phyloP scores from a whole-genome alignment of 495 filamentous ascomycete species.

The Penicillium steckii region DNA sequence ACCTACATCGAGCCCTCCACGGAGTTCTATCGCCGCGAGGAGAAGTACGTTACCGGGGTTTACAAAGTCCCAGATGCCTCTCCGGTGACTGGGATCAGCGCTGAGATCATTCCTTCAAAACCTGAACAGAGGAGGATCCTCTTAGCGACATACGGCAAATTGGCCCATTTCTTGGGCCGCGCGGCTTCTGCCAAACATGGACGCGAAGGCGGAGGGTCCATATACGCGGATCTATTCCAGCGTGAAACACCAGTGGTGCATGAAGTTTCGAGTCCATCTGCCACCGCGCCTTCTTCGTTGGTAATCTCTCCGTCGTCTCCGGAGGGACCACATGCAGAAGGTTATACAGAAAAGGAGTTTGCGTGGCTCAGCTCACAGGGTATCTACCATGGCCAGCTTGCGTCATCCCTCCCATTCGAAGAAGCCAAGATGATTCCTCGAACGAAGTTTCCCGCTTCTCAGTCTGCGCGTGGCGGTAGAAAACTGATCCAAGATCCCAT shows the following conservation, averaged over 20 bases:
- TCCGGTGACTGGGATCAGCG: conserved; percentile 77
- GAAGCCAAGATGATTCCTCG: conserved; percentile 73
- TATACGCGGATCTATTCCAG: conserved; percentile 87
- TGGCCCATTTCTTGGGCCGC: conserved; percentile 78
- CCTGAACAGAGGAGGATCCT: conserved; percentile 72
- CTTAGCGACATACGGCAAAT: conserved; percentile 68
- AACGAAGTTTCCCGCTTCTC: conserved; percentile 64
- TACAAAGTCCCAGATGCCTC: conserved; percentile 76
- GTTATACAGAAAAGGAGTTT: conserved; percentile 66
- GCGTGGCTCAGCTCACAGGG: conserved; percentile 89
- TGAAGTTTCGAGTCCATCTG: conserved; percentile 58
- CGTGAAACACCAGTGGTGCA: conserved; percentile 72
- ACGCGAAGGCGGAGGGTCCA: conserved; percentile 76
- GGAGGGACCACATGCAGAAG: conserved; percentile 45
- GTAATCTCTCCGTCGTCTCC: conserved; percentile 72
- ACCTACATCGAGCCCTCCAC: conserved; percentile 90
- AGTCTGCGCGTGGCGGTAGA: conserved; percentile 61
- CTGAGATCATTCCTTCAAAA: conserved; percentile 64
- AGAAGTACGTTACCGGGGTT: conserved; percentile 81
- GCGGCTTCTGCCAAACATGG: conserved; percentile 57
- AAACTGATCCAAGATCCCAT: conserved; percentile 67
- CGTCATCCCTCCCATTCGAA: conserved; percentile 56
- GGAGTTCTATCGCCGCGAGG: conserved; percentile 92
- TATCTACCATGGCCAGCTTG: conserved; percentile 79
- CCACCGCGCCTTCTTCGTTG: conserved; percentile 59